Conservation (phyloP, 345 rosid species). For the Viola odorata region DNA sequence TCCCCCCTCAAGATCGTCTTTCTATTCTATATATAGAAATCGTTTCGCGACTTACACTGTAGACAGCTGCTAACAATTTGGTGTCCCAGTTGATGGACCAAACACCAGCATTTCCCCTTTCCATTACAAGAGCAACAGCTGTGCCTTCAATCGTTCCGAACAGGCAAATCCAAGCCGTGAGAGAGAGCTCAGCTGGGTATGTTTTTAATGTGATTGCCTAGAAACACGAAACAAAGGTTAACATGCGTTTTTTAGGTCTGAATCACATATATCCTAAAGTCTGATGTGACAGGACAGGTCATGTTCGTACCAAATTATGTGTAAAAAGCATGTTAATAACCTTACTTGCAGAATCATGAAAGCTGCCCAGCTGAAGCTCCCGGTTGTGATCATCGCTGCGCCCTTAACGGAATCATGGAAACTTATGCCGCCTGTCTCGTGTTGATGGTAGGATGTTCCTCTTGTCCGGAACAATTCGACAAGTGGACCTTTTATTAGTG, state of each 20-base stretch:
- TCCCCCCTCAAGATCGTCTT: no score
- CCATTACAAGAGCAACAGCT: constrained; percentile 56
- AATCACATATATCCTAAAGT: neutral
- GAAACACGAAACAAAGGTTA: neutral
- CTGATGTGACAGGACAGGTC: neutral
- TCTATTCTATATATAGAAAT: no score
- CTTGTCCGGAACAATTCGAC: constrained; percentile 50
- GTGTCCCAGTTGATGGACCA: constrained; percentile 79
- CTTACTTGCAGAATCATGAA: constrained; percentile 72
- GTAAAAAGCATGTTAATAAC: neutral
- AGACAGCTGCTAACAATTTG: constrained; percentile 53
- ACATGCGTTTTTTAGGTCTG: neutral
- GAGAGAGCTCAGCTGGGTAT: constrained; percentile 77
- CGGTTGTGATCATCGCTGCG: constrained; percentile 49
- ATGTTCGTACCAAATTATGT: neutral
- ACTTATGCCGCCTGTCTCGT: constrained; percentile 33
- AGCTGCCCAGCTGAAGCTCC: constrained; percentile 68
- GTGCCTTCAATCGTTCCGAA: constrained; percentile 67
- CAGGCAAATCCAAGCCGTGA: constrained; percentile 72
- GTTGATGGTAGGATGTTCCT: constrained; percentile 27
- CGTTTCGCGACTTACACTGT: constrained; percentile 50
- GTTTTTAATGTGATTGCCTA: constrained; percentile 57
- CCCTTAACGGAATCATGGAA: constrained; percentile 54
- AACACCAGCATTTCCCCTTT: constrained; percentile 43
- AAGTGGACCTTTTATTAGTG: constrained; percentile 60